Conservation (phyloP, 2,329 filamentous ascomycete species). For the Xylariaceae sp. region DNA sequence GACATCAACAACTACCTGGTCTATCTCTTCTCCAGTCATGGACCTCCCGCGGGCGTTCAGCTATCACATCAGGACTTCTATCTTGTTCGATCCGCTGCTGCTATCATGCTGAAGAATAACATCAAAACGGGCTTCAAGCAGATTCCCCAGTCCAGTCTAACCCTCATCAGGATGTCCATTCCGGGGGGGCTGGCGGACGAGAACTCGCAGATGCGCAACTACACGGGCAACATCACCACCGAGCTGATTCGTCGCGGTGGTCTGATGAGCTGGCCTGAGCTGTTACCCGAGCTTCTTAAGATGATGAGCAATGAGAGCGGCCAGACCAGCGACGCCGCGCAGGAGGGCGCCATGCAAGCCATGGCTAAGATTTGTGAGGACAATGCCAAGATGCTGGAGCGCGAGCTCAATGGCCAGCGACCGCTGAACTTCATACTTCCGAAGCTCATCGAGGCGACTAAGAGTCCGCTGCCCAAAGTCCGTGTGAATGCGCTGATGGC, state of each 20-base stretch:
- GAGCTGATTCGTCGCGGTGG: constrained; percentile 81
- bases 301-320: constrained; percentile 68
- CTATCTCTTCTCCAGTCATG: constrained; percentile 72
- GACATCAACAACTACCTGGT: constrained; percentile 97
- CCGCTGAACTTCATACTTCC: constrained; percentile 85
- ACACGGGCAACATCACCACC: constrained; percentile 88
- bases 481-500: constrained; percentile 71
- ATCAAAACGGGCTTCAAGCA: constrained; percentile 67
- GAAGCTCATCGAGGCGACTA: constrained; percentile 80
- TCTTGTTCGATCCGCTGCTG: constrained; percentile 76
- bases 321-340: constrained; percentile 60
- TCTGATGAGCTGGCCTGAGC: constrained; percentile 82
- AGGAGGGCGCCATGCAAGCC: constrained; percentile 91
- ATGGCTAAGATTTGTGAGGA: constrained; percentile 96
- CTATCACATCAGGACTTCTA: constrained; percentile 57
- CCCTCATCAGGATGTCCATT: constrained; percentile 72
- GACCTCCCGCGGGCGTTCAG: constrained; percentile 52
- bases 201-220: constrained; percentile 75
- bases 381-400: constrained; percentile 77
- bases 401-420: constrained; percentile 79
- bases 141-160: constrained; percentile 65
- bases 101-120: constrained; percentile 94
- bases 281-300: constrained; percentile 74
- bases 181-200: constrained; percentile 74
- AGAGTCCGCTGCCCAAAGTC: constrained; percentile 67